Base-by-base conservation (phyloP, 768 basidiomycete species). In the Leucosporidium creatinivorum region DNA sequence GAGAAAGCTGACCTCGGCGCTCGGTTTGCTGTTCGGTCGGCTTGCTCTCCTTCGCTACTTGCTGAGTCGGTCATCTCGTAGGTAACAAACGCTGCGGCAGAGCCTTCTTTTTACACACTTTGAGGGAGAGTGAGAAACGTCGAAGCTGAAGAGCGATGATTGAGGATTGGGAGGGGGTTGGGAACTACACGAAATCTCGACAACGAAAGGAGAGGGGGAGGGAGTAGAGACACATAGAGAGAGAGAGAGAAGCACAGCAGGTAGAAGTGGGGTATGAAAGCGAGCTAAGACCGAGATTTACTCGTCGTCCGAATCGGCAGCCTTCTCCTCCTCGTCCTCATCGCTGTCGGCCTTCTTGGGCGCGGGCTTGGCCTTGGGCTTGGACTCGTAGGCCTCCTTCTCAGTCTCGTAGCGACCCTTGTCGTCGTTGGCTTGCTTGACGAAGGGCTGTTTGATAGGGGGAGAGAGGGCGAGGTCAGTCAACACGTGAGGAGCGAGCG, bases 401-500 rank as follows among this genome's bases (percentile, higher is more conserved):
- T 91, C 90, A 65, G 86, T 83, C 74, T 91, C 92, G 36, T 90
- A 91, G 61, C 93, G 85, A 67, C 81, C 77, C 83, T 96, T 97
- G 81, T 97, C 93, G 63, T 83, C 83, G 50, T 87, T 85, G 57
- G 94, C 93, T 78, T 88, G 85, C 63, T 91, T 89, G 67, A 88
- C 74, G 81, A 94, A 98, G 21, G 91, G 92, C 92, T 93, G 69
- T 19, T 33, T 33, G 33, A 33, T 10, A 10, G 10, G 10, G 23
- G 23, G 31, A n/a, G 10, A 44, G 39, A 1, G 67, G 59, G 49
- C 39, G 44, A n/a, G 23, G 39, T 44, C 39, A 44, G 39, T 44
- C 39, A 44, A 44, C 39, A 44, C 33, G 51, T 26, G 10, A 33
- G n/a, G 33, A 33, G 33, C 33, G 33, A 69, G 62, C 13, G 26